Evolutionary conservation across 2,329 filamentous ascomycete genomes (phyloP).

Genomic region (Aureobasidium sp.): DNA sequence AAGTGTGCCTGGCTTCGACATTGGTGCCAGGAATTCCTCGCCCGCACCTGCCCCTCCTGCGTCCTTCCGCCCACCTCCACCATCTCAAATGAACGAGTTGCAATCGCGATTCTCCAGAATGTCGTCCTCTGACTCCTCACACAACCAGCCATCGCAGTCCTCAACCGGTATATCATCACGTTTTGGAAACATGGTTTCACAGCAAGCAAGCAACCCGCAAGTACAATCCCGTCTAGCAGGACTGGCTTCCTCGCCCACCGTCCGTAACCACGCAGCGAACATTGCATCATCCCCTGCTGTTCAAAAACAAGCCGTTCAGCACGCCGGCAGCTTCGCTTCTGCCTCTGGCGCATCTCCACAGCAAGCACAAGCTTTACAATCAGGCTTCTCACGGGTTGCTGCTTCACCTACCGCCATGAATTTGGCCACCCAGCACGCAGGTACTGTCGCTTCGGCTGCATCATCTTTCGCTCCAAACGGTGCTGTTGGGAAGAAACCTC

Average conservation of each 20-base stretch:
- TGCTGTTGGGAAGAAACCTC: constrained; percentile 42
- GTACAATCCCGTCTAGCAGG: constrained; percentile 55
- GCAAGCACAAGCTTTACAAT: constrained; percentile 2
- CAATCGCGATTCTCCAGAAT: constrained; percentile 54
- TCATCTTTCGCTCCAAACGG: constrained; percentile 22
- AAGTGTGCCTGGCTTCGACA: constrained; percentile 69
- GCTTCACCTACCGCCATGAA: constrained; percentile 3
- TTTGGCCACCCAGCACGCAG: background rate
- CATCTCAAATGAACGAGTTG: constrained; percentile 53
- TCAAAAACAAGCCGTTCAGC: constrained; percentile 3
- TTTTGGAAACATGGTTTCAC: constrained; percentile 17
- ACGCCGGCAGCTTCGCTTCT: background rate
- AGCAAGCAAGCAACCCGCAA: constrained; percentile 50
- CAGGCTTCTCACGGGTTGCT: constrained; percentile 2
- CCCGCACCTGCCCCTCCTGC: constrained; percentile 18
- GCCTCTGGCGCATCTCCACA: constrained; percentile 3
- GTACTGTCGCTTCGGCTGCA: background rate
- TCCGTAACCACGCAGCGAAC: background rate
- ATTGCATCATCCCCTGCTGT: constrained; percentile 4
- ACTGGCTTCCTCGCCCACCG: constrained; percentile 50
- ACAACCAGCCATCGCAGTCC: constrained; percentile 6
- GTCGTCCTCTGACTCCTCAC: constrained; percentile 25
- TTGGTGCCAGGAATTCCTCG: constrained; percentile 43
- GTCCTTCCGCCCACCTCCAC: constrained; percentile 29
- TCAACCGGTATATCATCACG: background rate